Evolutionary conservation across 495 filamentous ascomycete species (phyloP).

Genomic region (Delitschia confertaspora): DNA sequence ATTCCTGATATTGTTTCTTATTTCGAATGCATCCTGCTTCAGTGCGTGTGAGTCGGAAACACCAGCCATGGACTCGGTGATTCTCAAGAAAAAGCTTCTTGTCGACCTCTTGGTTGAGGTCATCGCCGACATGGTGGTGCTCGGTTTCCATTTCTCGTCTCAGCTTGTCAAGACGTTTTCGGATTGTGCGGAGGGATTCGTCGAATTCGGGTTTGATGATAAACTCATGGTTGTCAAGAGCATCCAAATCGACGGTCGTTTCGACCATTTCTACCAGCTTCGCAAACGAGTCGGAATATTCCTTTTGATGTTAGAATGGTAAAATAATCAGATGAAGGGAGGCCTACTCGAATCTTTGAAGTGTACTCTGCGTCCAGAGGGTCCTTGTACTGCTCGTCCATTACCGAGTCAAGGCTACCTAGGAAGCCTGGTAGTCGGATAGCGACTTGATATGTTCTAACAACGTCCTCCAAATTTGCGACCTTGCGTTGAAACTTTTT

Average conservation of each 20-base stretch:
- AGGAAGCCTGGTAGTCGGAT: slow-evolving; percentile 89
- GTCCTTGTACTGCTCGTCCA: slow-evolving; percentile 89
- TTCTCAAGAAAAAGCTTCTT: slow-evolving; percentile 99
- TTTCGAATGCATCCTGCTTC: slow-evolving; percentile 91
- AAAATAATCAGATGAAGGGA: not conserved
- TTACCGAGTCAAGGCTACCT: slow-evolving; percentile 77
- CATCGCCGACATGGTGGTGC: slow-evolving; percentile 63
- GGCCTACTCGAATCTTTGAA: slow-evolving; percentile 50
- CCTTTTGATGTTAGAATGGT: slow-evolving; percentile 28
- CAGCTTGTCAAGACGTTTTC: slow-evolving; percentile 81
- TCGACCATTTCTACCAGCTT: slow-evolving; percentile 98
- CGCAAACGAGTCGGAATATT: slow-evolving; percentile 66
- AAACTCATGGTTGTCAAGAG: slow-evolving; percentile 93
- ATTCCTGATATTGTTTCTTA: slow-evolving; percentile 83
- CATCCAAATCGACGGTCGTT: slow-evolving; percentile 92
- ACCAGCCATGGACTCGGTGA: slow-evolving; percentile 92
- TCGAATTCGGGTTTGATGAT: slow-evolving; percentile 99
- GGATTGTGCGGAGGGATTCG: slow-evolving; percentile 75
- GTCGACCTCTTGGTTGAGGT: slow-evolving; percentile 86
- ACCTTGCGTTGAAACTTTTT: slow-evolving; percentile 89
- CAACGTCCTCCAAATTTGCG: slow-evolving; percentile 91
- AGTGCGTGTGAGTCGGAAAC: slow-evolving; percentile 84
- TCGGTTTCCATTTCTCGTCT: slow-evolving; percentile 76
- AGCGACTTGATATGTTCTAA: slow-evolving; percentile 86
- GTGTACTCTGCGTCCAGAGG: slow-evolving; percentile 85